Evolutionary conservation across 2,329 filamentous ascomycete genomes (phyloP), one percentile per base, ranked within the genome.

Genomic region (Colletotrichum tropicale): DNA sequence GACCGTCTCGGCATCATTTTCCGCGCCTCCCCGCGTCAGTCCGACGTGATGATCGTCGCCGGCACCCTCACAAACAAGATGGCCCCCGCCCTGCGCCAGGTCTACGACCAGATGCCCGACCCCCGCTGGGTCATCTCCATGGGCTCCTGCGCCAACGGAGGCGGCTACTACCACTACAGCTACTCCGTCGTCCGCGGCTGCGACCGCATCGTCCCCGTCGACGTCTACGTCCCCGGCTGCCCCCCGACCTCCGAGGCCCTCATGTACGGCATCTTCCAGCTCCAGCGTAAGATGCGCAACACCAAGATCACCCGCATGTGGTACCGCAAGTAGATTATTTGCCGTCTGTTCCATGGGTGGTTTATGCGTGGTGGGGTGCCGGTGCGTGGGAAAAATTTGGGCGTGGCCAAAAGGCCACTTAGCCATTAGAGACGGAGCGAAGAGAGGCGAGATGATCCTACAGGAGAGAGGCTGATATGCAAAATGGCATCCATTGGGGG

Each of bases 11-110:
- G 95, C 78, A 97, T 98, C 83, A 97, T 98, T 84, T 98, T 97
- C 91, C 93, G 95, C 80, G 95, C 95, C 74, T 96, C 94, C 16
- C 95, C 95, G 2, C 93, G 95, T 78, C 95, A 98, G 85, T 94
- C 95, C 76, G 95, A 98, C 85, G 94, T 98, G 79, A 97, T 98
- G 95, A 97, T 98, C 81, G 95, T 98, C 26, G 95, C 96, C 30
- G 96, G 96, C 75, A 98, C 96, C 34, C 91, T 98, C 77, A 98
- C 95, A 80, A 98, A 98, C 90, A 98, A 98, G 89, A 98, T 98
- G 96, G 95, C 95, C 1, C 95, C 96, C 3, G 96, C 96, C 38
- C 88, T 98, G 82, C 91, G 96, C 85, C 95, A 97, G 87, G 94
- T 98, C 77, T 98, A 98, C 87, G 96, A 98, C 85, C 96, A 98